Conservation (phyloP, 495 filamentous ascomycete genomes). For the Parathielavia appendiculata region DNA sequence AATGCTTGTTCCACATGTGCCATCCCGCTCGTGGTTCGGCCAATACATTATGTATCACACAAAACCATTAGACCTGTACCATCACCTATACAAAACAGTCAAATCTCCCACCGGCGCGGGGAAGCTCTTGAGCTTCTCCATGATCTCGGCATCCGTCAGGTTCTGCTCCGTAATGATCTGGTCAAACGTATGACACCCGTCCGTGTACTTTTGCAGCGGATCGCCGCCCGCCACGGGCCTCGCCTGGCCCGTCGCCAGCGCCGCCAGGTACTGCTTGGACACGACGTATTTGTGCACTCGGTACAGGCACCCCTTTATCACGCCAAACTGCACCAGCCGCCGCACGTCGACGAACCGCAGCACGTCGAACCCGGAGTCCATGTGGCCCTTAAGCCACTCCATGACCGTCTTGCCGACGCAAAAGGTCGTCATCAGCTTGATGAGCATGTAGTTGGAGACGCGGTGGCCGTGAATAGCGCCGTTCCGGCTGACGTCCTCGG, state of each 20-base stretch:
- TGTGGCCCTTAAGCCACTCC: constrained; percentile 73
- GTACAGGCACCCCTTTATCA: constrained; percentile 94
- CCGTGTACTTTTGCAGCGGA: constrained; percentile 60
- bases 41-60: background rate
- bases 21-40: background rate
- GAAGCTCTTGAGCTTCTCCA: constrained; percentile 44
- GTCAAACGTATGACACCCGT: constrained; percentile 81
- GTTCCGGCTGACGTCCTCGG: background rate
- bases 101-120: constrained; percentile 42
- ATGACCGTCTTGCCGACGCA: constrained; percentile 71
- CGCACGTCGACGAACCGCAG: constrained; percentile 76
- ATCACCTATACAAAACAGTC: constrained; percentile 46
- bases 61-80: background rate
- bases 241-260: constrained; percentile 37
- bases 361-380: constrained; percentile 49
- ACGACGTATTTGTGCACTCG: constrained; percentile 87
- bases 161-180: constrained; percentile 80
- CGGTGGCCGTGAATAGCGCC: constrained; percentile 23
- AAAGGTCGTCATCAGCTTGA: constrained; percentile 71
- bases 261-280: constrained; percentile 49
- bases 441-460: constrained; percentile 50
- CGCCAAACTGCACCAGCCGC: constrained; percentile 87
- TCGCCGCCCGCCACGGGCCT: constrained; percentile 34
- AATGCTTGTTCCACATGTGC: background rate
- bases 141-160: constrained; percentile 54